phyloP scores from a whole-genome alignment of 179 eudicot genomes.

The Drosera spatulata region DNA sequence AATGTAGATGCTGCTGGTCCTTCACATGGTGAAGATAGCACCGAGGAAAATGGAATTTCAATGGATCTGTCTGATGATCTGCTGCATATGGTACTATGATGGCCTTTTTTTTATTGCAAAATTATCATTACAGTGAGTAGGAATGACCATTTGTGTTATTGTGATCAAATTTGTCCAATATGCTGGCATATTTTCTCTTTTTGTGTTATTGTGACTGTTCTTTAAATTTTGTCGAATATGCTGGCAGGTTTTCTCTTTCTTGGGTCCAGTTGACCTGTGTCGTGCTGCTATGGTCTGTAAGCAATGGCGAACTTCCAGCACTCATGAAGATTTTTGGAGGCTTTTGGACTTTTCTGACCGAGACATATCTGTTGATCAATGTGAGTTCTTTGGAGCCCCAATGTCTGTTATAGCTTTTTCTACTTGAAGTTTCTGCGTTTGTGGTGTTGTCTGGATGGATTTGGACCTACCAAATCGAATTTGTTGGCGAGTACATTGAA shows the following conservation, averaged over 20 bases:
- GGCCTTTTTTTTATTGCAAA: not conserved
- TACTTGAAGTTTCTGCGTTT: not conserved
- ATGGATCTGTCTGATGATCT: conserved; percentile 99
- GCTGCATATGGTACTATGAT: conserved; percentile 60
- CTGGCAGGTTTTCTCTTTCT: conserved; percentile 84
- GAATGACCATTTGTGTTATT: not conserved
- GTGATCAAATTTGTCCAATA: too few species aligned
- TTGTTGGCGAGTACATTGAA: too few species aligned
- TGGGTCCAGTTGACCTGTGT: conserved; percentile 76
- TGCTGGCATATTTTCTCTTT: not conserved
- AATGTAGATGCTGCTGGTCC: conserved; percentile 16
- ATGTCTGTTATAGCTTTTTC: too few species aligned
- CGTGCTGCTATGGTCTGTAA: conserved; percentile 85
- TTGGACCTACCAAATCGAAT: too few species aligned
- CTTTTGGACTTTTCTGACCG: conserved; percentile 66
- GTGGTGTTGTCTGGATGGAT: not conserved
- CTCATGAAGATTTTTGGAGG: conserved; percentile 97
- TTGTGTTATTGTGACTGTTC: not conserved
- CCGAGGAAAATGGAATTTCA: conserved; percentile 43
- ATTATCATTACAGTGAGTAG: not conserved
- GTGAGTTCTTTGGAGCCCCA: conserved; percentile 31
- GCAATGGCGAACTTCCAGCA: conserved; percentile 93
- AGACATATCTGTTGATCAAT: conserved; percentile 52
- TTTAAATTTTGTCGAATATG: not conserved
- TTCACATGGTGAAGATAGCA: conserved; percentile 12